phyloP scores from a whole-genome alignment of 352 stramenopile species.

The Globisporangium spinosum region DNA sequence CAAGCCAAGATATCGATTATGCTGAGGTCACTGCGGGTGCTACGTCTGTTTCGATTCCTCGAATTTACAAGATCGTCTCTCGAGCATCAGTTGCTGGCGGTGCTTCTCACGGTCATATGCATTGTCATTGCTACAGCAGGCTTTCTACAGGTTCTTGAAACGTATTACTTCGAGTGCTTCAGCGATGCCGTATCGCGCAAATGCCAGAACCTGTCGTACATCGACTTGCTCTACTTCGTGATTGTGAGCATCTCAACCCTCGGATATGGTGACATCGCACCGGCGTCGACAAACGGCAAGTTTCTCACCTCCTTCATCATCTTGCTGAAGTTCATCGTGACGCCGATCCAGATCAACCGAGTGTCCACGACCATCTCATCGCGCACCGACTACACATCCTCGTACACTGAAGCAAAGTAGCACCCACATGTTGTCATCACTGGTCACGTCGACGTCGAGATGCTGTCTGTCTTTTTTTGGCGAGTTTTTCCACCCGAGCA shows the following conservation, averaged over 20 bases:
- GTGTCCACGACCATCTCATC: slow-evolving; percentile 77
- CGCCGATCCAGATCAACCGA: slow-evolving; percentile 74
- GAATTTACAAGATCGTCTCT: slow-evolving; percentile 73
- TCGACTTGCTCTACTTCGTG: slow-evolving; percentile 80
- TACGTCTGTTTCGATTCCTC: slow-evolving; percentile 69
- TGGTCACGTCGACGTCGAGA: slow-evolving; percentile 63
- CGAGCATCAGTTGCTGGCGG: slow-evolving; percentile 59
- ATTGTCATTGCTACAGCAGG: slow-evolving; percentile 71
- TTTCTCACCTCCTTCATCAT: slow-evolving; percentile 81
- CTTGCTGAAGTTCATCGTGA: slow-evolving; percentile 77
- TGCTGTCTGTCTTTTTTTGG: slow-evolving; percentile 64
- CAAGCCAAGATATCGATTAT: slow-evolving; percentile 28
- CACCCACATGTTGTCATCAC: slow-evolving; percentile 76
- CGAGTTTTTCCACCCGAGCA: slow-evolving; percentile 84
- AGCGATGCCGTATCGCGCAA: slow-evolving; percentile 26
- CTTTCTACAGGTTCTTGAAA: slow-evolving; percentile 62
- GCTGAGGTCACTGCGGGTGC: slow-evolving; percentile 55
- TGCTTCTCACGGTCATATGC: slow-evolving; percentile 59
- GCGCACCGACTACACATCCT: slow-evolving; percentile 74
- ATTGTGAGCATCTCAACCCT: slow-evolving; percentile 86
- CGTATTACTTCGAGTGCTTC: slow-evolving; percentile 33
- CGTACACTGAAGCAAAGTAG: slow-evolving; percentile 65
- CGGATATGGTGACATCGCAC: slow-evolving; percentile 78
- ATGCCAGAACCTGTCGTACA: slow-evolving; percentile 62
- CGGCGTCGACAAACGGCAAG: slow-evolving; percentile 59